Evolutionary conservation across 768 basidiomycete species (phyloP).

Genomic region (Trichaptum fuscoviolaceum): DNA sequence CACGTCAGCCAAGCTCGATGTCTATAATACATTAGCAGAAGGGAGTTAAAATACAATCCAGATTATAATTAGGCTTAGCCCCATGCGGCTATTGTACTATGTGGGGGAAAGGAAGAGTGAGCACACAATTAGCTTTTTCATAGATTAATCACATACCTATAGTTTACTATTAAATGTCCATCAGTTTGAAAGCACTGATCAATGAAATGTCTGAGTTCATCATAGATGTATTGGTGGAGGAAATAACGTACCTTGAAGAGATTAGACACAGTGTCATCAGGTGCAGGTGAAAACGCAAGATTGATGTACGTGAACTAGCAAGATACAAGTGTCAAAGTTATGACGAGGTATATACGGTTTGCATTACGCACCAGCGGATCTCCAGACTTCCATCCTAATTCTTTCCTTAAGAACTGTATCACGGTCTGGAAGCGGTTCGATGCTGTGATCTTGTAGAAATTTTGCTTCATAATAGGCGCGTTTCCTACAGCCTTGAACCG

Average conservation of each 20-base stretch:
- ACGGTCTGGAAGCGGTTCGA: conserved; percentile 94
- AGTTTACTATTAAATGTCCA: conserved; percentile 87
- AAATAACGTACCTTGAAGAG: conserved; percentile 56
- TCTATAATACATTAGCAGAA: background rate
- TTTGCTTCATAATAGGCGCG: conserved; percentile 98
- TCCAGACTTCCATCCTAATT: conserved; percentile 79
- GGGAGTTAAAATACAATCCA: background rate
- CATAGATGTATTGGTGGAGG: background rate
- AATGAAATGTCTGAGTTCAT: background rate
- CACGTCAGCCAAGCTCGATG: background rate
- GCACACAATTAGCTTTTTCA: background rate
- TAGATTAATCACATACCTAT: conserved; percentile 48
- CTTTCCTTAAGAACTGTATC: conserved; percentile 86
- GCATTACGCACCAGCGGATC: conserved; percentile 69
- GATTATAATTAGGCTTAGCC: conserved; percentile 30
- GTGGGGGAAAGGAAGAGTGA: conserved; percentile 4
- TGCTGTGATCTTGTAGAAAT: conserved; percentile 96
- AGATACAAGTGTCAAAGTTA: background rate
- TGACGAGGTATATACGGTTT: background rate
- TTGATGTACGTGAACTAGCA: conserved; percentile 50
- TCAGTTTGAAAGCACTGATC: conserved; percentile 79
- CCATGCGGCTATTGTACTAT: conserved; percentile 62
- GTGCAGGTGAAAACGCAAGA: conserved; percentile 75
- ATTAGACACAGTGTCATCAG: conserved; percentile 76
- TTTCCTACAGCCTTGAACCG: conserved; percentile 98